Evolutionary conservation across 768 basidiomycete species (phyloP).

Genomic region (Mycena capillaripes): DNA sequence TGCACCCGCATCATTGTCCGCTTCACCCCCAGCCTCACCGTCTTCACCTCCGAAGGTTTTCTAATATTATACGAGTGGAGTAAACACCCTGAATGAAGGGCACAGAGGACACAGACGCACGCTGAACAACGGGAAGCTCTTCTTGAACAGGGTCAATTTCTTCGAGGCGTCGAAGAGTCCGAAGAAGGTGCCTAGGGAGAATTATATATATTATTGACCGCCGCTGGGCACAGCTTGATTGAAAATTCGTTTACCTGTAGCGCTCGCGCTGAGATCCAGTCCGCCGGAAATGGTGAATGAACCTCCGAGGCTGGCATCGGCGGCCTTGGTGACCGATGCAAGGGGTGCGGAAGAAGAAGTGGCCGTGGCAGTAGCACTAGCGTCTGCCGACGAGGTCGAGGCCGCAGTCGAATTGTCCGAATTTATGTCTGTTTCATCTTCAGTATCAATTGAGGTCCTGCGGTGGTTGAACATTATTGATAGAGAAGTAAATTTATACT

Average conservation of each 20-base stretch:
- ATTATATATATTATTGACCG: too few relatives aligned
- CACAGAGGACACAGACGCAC: background rate
- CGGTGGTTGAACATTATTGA: background rate
- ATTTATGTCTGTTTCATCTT: background rate
- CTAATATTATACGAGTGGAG: background rate
- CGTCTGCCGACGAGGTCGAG: background rate
- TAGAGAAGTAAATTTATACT: too few relatives aligned
- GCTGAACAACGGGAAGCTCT: slow-evolving; percentile 25
- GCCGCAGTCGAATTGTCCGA: background rate
- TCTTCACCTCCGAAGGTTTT: slow-evolving; percentile 25
- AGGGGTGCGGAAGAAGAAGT: slow-evolving; percentile 15
- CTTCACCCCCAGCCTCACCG: too few relatives aligned
- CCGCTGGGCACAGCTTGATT: too few relatives aligned
- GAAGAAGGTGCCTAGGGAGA: slow-evolving; percentile 20
- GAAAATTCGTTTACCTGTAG: background rate
- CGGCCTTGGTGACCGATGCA: background rate
- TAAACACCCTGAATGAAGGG: background rate
- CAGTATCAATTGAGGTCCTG: background rate
- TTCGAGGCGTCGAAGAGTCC: slow-evolving; percentile 25
- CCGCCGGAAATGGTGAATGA: slow-evolving; percentile 24
- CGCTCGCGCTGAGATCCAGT: slow-evolving; percentile 28
- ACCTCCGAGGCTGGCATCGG: slow-evolving; percentile 24
- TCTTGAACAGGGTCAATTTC: slow-evolving; percentile 33
- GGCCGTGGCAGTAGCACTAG: background rate
- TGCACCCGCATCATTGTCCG: background rate